A percentile compares a stretch with the other conserved stretches of the same genome.
phyloP scores from a whole-genome alignment of 176 grass and related monocot species.

The Phragmites australis region DNA sequence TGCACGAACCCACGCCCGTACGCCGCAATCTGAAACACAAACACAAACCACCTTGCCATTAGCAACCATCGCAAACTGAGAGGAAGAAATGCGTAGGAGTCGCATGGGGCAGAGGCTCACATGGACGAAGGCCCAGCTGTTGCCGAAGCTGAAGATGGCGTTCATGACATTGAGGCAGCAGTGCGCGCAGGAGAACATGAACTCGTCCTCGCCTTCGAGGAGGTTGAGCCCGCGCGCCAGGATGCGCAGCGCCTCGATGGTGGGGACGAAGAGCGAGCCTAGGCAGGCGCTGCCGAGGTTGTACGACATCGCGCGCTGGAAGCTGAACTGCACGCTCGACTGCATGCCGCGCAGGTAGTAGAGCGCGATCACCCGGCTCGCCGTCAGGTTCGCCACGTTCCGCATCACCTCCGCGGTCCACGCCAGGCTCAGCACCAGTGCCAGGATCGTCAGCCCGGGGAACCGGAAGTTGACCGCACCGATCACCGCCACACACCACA shows the following conservation, averaged over 20 bases:
- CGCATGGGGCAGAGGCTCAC: neutral
- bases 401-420: conserved; percentile 99
- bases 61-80: neutral
- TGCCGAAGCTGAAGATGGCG: conserved; percentile 85
- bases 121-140: conserved; percentile 97
- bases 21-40: conserved; percentile 62
- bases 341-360: conserved; percentile 99
- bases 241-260: conserved; percentile 90
- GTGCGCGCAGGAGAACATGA: conserved; percentile 98
- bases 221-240: conserved; percentile 87
- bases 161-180: conserved; percentile 98
- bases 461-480: conserved; percentile 79
- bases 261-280: conserved; percentile 85
- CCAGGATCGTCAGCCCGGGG: conserved; percentile 73
- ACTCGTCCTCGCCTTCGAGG: conserved; percentile 96
- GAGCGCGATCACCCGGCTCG: conserved; percentile 86
- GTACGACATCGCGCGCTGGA: conserved; percentile 84
- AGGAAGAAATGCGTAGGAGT: neutral
- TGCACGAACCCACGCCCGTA: conserved; percentile 83
- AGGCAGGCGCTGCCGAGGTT: conserved; percentile 97
- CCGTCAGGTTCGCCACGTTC: conserved; percentile 91
- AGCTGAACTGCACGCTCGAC: conserved; percentile 85
- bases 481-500: conserved; percentile 89
- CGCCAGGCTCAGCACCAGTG: conserved; percentile 63
- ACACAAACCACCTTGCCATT: neutral